Evolutionary conservation across 192 early-diverging fungal genomes (phyloP), one percentile per base, ranked within the genome.

Genomic region (Coemansia sp.): DNA sequence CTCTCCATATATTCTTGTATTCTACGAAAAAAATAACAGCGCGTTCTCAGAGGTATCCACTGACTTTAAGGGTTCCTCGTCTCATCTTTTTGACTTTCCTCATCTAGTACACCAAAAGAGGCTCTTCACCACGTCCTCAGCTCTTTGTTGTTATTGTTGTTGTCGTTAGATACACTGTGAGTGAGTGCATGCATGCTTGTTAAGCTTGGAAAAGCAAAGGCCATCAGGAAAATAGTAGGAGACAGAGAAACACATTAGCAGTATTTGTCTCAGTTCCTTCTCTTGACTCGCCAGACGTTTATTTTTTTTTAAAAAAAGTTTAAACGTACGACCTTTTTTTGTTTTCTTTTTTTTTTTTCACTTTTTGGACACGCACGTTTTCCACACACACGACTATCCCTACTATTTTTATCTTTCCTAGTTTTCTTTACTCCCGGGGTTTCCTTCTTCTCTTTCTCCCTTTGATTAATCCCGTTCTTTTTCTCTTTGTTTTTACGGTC

Each of bases 171-270:
- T 55, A 55, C 52, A 55, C 7, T 16, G 52, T 4, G 52, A 7
- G 16, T 4, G 20, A 55, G 42, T 45, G 14, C 42, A 45, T 45
- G 42, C 42, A 1, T 45, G 42, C 42, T 45, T 45, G 42, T 45
- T 45, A 45, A 45, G 42, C 42, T 45, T 3, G 42, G 17, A 38
- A 12, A 45, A 45, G 42, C 42, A 45, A 3, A 45, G 42, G 42
- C 5, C 42, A 45, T 45, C 42, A 45, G 17, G 42, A 45, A 38
- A 38, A 45, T 45, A 45, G 42, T 55, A 30, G 30, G 7, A 55
- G 52, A 30, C 52, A 55, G 52, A 55, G 52, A 55, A 55, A 55
- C 52, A 55, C 52, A 55, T 55, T 55, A 55, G 52, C 25, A 55
- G 52, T 55, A 55, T 55, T 55, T 55, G 52, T 55, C 52, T 55